phyloP scores from a whole-genome alignment of 805 yeast genomes.

The Ogataea paraovalis region DNA sequence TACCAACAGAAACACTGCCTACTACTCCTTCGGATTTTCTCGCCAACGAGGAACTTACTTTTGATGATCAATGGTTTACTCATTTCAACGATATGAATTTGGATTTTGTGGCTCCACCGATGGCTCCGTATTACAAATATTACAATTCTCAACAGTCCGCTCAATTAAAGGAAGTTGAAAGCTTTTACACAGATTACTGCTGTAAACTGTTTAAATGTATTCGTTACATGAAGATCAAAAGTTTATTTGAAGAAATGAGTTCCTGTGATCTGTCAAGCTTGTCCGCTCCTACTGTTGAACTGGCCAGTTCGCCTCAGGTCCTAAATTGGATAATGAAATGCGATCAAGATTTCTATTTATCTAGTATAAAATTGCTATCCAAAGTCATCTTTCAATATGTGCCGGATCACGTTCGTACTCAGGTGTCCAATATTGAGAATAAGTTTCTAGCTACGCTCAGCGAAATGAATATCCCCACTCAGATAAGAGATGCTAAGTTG shows the following conservation, averaged over 20 bases:
- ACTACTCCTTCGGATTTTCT: slow-evolving; percentile 1
- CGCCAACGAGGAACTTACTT: slow-evolving; percentile 3
- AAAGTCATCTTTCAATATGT: slow-evolving; percentile 58
- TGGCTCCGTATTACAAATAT: slow-evolving; percentile 10
- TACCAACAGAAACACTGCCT: neutral
- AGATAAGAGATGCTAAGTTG: slow-evolving; percentile 49
- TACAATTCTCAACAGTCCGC: slow-evolving; percentile 10
- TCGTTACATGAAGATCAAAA: slow-evolving; percentile 62
- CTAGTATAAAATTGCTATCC: slow-evolving; percentile 53
- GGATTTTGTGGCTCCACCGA: slow-evolving; percentile 14
- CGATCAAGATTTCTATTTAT: slow-evolving; percentile 58
- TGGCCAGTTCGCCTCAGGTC: slow-evolving; percentile 47
- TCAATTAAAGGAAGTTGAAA: slow-evolving; percentile 34
- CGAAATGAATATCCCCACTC: slow-evolving; percentile 44
- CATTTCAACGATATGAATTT: slow-evolving; percentile 10
- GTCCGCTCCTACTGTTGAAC: slow-evolving; percentile 57
- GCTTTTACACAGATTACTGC: slow-evolving; percentile 62
- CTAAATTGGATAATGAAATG: slow-evolving; percentile 64
- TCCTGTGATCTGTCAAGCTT: slow-evolving; percentile 47
- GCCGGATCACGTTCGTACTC: slow-evolving; percentile 51
- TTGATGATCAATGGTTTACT: slow-evolving; percentile 10
- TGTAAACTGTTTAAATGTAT: slow-evolving; percentile 60
- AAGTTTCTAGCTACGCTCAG: slow-evolving; percentile 44
- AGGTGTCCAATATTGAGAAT: slow-evolving; percentile 50
- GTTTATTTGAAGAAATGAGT: slow-evolving; percentile 49